Evolutionary conservation across 768 basidiomycete genomes (phyloP), one percentile per base, ranked within the genome.

Genomic region (Exidia glandulosa): DNA sequence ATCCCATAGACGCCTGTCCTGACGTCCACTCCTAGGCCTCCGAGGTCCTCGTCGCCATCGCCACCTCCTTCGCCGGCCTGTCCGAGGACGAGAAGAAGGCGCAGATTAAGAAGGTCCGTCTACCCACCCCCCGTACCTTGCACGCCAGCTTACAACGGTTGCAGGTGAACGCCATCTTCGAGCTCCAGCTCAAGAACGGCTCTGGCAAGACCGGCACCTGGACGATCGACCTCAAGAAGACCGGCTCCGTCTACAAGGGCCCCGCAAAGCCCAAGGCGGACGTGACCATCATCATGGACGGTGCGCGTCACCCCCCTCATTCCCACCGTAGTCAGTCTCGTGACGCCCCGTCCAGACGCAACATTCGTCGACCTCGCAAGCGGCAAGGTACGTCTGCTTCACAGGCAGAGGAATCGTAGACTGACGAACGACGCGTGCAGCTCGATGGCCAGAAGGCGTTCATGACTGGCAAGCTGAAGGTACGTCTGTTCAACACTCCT

Each of bases 161-260:
- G 29, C 65, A 91, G 92, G 87, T 86, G 56, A 91, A 89, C 66
- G 92, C 89, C 62, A 82, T 94, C 68, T 94, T 96, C 70, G 87
- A 93, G 71, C 76, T 96, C 45, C 81, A 83, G 57, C 80, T 95
- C 65, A 82, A 84, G 70, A 91, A 93, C 68, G 78, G 72, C 31
- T 76, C 80, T 16, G 87, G 86, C 61, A 77, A 88, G 71, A 83
- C 83, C 62, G 87, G 76, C 23, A 79, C 79, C 50, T 96, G 92
- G 92, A 94, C 92, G 6, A 90, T 97, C 66, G 94, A 97, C 77
- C 68, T 95, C 69, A 96, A 97, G 81, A 87, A 87, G 75, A 78
- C 80, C 14, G 90, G 88, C 12, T 74, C 78, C 25, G 80, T 94
- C 30, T 85, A 83, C 79, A 85, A 87, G 72, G 92, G 92, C 41